A percentile compares a stretch with the other conserved stretches of the same genome.
Conservation (phyloP, 441 rosid species). For the Mallotus repandus region DNA sequence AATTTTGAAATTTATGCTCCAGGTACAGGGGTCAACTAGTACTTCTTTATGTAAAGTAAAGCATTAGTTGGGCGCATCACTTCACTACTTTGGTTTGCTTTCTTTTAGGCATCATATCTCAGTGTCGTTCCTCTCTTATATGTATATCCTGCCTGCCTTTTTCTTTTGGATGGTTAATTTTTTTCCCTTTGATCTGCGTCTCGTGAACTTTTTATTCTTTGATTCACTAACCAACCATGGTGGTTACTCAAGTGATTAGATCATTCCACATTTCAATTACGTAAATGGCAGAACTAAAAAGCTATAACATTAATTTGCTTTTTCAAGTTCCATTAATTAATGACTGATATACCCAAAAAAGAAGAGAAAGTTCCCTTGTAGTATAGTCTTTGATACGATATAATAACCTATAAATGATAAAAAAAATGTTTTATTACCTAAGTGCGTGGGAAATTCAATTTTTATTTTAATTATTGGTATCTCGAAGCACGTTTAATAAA, state of each 20-base stretch:
- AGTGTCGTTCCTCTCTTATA: conserved; percentile 2
- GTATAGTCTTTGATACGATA: too few species aligned
- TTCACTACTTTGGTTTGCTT: conserved; percentile 26
- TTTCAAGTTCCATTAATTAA: too few species aligned
- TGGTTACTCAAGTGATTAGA: not conserved
- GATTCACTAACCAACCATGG: too few species aligned
- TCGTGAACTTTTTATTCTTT: not conserved
- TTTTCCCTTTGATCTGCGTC: not conserved
- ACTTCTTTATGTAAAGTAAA: conserved; percentile 34
- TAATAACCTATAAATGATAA: too few species aligned
- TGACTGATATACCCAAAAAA: too few species aligned
- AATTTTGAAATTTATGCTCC: not conserved
- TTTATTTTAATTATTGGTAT: too few species aligned
- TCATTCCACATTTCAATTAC: not conserved
- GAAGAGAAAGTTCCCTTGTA: too few species aligned
- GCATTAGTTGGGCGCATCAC: conserved; percentile 15
- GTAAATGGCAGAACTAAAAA: not conserved
- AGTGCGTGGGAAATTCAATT: too few species aligned
- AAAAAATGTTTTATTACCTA: too few species aligned
- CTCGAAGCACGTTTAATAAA: too few species aligned
- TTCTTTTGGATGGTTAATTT: not conserved
- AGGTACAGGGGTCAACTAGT: conserved; percentile 17
- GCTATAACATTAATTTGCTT: too few species aligned
- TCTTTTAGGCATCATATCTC: conserved; percentile 12
- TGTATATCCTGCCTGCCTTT: too few species aligned